Evolutionary conservation across 176 grass and related monocot genomes (phyloP), one percentile per base, ranked within the genome.

Genomic region (Canna indica): DNA sequence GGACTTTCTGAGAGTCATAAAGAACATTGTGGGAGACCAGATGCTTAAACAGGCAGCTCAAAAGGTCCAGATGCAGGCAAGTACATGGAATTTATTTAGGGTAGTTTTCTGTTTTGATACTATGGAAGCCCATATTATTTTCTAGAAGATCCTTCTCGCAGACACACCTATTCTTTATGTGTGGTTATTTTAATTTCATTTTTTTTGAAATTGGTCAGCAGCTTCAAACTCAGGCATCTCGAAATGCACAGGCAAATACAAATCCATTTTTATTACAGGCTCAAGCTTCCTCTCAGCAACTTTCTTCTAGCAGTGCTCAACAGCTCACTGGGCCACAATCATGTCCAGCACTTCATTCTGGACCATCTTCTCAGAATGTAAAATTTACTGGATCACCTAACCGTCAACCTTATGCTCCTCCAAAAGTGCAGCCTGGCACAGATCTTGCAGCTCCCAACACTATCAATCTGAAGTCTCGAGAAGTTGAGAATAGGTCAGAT

Each of bases 21-120:
- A 89, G 82, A 93, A 82, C 64, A 97, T 93, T 81, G 94, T 97
- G 73, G 94, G 94, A 18, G 94, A 97, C 74, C 88, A 97, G 69
- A 90, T 97, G 86, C 89, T 93, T 78, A 90, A 79, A 70, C 86
- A 93, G 81, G 86, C 94, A 48, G 84, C 80, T 85, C 79, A 90
- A 69, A 85, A 86, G 64, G 88, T 93, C 56, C 94, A 97, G 81
- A 80, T 83, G 80, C 83, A 90, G 86, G 94, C 84, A 81, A 83
- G 78, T 83, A 75, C 57, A 58, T 45, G 35, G 39, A 24, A 14
- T 24, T 42, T 47, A 35, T 64, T 17, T 65, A 45, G 22, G 11
- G 10, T 32, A 8, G 26, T 47, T 69, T 50, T 31, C 2, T 65
- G 6, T 36, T 70, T 2, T 70, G 27, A 7, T 11, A 41, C 36